These are phyloP conservation scores for Ceratocystis huliohia DNA, from an alignment of 2,329 filamentous ascomycete genomes.

Conservation along the genomic window DNA sequence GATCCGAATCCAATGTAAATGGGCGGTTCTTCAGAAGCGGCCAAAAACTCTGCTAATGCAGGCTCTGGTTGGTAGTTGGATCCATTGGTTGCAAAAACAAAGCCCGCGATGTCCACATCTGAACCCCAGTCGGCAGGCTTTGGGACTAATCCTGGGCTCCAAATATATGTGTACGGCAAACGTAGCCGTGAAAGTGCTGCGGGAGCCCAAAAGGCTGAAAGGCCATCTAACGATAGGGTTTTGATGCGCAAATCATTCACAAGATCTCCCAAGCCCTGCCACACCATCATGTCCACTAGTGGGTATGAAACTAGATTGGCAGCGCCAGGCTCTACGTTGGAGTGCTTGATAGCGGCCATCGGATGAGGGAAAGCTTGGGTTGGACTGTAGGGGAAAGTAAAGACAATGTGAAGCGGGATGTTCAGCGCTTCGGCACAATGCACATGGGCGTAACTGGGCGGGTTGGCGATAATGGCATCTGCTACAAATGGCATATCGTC, in stretches of 20 bases:
- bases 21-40: constrained; percentile 40
- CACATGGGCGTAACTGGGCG: constrained; percentile 63
- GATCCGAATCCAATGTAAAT: constrained; percentile 67
- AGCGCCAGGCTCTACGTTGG: constrained; percentile 58
- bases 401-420: constrained; percentile 73
- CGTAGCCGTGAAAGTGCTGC: constrained; percentile 59
- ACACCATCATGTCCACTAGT: constrained; percentile 74
- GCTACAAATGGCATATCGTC: constrained; percentile 44
- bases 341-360: constrained; percentile 59
- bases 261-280: constrained; percentile 75
- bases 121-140: constrained; percentile 57
- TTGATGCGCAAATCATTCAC: constrained; percentile 62
- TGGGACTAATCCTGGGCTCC: constrained; percentile 52
- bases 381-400: constrained; percentile 72
- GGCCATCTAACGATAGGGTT: constrained; percentile 57
- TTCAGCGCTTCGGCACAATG: constrained; percentile 70
- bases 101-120: constrained; percentile 62
- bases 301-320: constrained; percentile 73
- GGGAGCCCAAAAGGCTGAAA: constrained; percentile 66
- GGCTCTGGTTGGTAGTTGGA: constrained; percentile 46
- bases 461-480: constrained; percentile 77
- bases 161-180: constrained; percentile 64
- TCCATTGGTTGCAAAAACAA: constrained; percentile 62
- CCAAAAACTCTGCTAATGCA: constrained; percentile 43
- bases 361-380: constrained; percentile 67